Conservation (phyloP, 768 basidiomycete species). For the Boletus reticuloceps region DNA sequence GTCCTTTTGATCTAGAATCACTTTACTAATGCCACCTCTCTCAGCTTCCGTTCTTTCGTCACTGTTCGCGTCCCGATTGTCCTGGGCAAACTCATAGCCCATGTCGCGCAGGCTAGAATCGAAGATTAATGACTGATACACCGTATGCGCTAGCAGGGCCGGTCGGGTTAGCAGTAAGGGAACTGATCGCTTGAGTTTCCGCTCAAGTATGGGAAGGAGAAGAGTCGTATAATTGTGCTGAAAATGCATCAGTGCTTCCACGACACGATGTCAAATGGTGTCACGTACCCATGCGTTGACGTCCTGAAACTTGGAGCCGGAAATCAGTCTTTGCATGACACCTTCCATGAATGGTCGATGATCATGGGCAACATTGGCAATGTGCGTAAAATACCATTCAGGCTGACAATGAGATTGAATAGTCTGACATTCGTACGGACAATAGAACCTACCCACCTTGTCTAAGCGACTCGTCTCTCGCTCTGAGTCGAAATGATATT, state of each 20-base stretch:
- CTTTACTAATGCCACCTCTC: conserved; percentile 80
- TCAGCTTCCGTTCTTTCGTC: conserved; percentile 25
- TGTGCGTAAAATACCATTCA: conserved; percentile 95
- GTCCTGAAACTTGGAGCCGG: conserved; percentile 55
- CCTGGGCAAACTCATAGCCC: conserved; percentile 56
- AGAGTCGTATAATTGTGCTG: conserved; percentile 83
- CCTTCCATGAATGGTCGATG: conserved; percentile 78
- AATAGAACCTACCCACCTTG: conserved; percentile 53
- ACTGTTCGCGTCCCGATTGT: conserved; percentile 13
- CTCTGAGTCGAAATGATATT: conserved; percentile 89
- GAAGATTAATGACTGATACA: conserved; percentile 88
- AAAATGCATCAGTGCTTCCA: conserved; percentile 1
- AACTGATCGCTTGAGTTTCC: conserved; percentile 73
- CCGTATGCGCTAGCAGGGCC: conserved; percentile 88
- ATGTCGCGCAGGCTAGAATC: conserved; percentile 75
- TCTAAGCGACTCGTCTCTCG: conserved; percentile 89
- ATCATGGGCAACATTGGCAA: conserved; percentile 84
- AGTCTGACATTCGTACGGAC: background rate
- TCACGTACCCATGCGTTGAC: conserved; percentile 74
- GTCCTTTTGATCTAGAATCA: conserved; percentile 76
- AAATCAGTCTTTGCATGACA: conserved; percentile 68
- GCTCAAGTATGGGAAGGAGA: conserved; percentile 72
- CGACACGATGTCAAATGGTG: background rate
- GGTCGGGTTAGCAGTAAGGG: conserved; percentile 75
- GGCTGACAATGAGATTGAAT: conserved; percentile 51